Base-by-base conservation (phyloP, 2,329 filamentous ascomycete species). In the Orbilia javanica region DNA sequence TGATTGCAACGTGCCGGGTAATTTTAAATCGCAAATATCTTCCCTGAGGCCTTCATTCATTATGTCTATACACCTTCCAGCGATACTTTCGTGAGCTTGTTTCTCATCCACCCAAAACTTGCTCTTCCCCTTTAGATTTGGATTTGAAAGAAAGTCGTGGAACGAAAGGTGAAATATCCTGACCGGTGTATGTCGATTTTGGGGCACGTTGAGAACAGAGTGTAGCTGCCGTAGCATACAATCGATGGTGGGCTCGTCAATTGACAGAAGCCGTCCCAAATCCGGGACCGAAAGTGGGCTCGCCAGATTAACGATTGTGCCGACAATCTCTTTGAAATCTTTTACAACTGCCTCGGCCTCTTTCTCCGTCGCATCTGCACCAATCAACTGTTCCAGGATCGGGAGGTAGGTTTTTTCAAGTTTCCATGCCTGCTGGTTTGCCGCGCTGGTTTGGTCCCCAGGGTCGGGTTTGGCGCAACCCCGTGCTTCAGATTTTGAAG, bases 11-110 rank as follows among this genome's bases (percentile, higher is more conserved):
- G 13, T 7, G 5, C 22, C 53, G 2, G 42, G 42, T 20, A 39
- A 69, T 8, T 11, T 0, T 18, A 69, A 42, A 10, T 39, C n/a
- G 18, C 66, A 69, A 6, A 84, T 83, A 53, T 84, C 68, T 64
- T 81, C 70, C 18, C 75, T 80, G 10, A 84, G 81, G 13, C 25
- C 15, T 10, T 36, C 31, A 55, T 81, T 83, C 81, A 86, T 82
- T 0, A 85, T 77, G 36, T 83, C 42, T n/a, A 87, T 62, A 31
- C 53, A 76, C 0, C 53, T 29, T 5, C 15, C 18, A n/a, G 53
- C 44, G 5, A 76, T 64, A 5, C 2, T 8, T 22, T 20, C 25
- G 15, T 76, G 71, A 10, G 36, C 46, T 29, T 48, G 29, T 13
- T 39, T n/a, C 15, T 53, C 53, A 25, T 74, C 52, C 1, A 78